Evolutionary conservation across 1,284 basidiomycete species (phyloP), one percentile per base, ranked within the genome.

Genomic region (Fomes fomentarius): DNA sequence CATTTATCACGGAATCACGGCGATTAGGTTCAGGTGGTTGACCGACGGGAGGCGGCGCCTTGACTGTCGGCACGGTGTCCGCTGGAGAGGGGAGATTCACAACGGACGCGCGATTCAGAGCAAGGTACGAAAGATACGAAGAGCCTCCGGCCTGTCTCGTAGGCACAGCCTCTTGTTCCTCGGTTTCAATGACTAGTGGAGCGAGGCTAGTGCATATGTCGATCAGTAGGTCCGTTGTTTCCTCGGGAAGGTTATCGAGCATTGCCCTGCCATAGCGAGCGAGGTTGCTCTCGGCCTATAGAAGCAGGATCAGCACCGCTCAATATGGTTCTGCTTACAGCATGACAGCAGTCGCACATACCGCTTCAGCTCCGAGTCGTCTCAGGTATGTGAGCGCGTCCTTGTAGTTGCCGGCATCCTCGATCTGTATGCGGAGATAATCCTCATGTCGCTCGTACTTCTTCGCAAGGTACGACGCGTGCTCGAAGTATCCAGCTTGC

Each of bases 401-500:
- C 41, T 72, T 77, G 65, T 87, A 94, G 63, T 95, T 90, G 14
- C 83, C 84, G 0, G 88, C 86, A 72, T 99, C 96, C 71, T 98
- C 96, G 46, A 99, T 91, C 71, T 96, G 91, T 47, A 98, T 97
- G 47, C 93, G 80, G 37, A 99, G 70, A 69, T 96, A 98, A 62
- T 98, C 96, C 64, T 96, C 93, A 64, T 98, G 94, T 26, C 91
- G 77, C 35, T 87, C 85, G 71, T 96, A 98, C 67, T 93, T 92
- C 74, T 88, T 88, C 5, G 96, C 96, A 4, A 99, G 82, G 71
- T 97, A 99, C 0, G 89, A 86, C 0, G 97, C 97, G 67, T 99
- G 96, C 47, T 93, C 89, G 66, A 92, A 97, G 72, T 97, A 99
- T 0, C 95, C 94, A 0, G 94, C 96, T 70, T 98, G 96, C 19